Evolutionary conservation across 805 yeast species (phyloP).

Genomic region (Teunomyces funiuensis): DNA sequence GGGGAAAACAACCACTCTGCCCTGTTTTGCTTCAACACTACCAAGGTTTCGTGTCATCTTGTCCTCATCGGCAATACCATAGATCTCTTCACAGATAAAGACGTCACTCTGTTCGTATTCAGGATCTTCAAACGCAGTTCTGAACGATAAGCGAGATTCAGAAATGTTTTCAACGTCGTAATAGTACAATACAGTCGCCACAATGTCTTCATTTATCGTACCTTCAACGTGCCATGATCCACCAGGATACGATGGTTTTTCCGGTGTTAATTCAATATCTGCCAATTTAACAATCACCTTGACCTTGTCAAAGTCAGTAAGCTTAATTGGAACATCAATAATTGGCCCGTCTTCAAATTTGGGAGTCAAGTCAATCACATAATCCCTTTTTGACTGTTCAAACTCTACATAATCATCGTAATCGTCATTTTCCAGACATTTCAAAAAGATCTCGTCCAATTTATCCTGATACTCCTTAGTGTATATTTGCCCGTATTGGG

Average conservation of each 20-base stretch:
- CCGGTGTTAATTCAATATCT: slow-evolving; percentile 41
- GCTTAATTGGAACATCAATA: slow-evolving; percentile 12
- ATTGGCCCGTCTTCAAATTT: slow-evolving; percentile 5
- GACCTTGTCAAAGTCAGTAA: slow-evolving; percentile 18
- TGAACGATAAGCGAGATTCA: slow-evolving; percentile 31
- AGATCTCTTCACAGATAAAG: slow-evolving; percentile 22
- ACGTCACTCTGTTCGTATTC: slow-evolving; percentile 35
- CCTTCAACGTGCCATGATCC: slow-evolving; percentile 48
- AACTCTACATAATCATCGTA: neutral
- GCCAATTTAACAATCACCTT: slow-evolving; percentile 43
- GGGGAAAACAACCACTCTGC: slow-evolving; percentile 37
- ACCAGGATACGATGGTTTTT: slow-evolving; percentile 36
- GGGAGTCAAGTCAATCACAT: slow-evolving; percentile 1
- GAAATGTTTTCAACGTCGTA: slow-evolving; percentile 39
- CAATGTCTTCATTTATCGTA: slow-evolving; percentile 39
- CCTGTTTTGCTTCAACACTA: slow-evolving; percentile 22
- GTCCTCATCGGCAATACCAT: slow-evolving; percentile 31
- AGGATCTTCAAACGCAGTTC: slow-evolving; percentile 30
- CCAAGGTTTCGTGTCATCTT: slow-evolving; percentile 24
- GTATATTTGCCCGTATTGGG: slow-evolving; percentile 13
- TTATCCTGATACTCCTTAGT: slow-evolving; percentile 14
- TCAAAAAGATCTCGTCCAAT: slow-evolving; percentile 6
- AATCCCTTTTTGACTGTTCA: neutral
- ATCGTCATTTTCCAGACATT: neutral
- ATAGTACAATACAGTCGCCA: slow-evolving; percentile 41